Evolutionary conservation across 2,329 filamentous ascomycete genomes (phyloP), one percentile per base, ranked within the genome.

Genomic region (Orbilia ellipsospora): DNA sequence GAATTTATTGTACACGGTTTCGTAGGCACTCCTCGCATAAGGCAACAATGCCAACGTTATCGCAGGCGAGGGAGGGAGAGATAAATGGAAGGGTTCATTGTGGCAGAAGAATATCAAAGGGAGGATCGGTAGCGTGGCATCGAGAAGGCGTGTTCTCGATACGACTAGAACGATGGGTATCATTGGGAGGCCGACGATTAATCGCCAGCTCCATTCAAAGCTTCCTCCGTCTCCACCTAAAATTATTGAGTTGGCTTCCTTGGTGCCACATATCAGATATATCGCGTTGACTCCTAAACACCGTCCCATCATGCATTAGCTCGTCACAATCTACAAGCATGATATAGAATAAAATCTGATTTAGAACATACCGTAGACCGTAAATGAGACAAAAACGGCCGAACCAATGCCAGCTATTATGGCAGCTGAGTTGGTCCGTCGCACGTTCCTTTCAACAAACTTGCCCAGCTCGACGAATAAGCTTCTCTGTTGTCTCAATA

Each of bases 401-500:
- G 62, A 72, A 8, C 67, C 23, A 2, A 77, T 82, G 20, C 85
- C 82, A 18, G 88, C 81, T 15, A 91, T 86, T 52, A 89, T 86
- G 1, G 90, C 85, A 4, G 95, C 88, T 3, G 94, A 81, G 20
- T 90, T 85, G 10, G 92, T 84, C 40, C 81, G 86, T 77, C 83
- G 88, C 81, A 85, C 89, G 82, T 83, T 80, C 44, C 84, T 83
- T 79, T 90, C 86, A 8, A 92, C 77, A 15, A 84, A 81, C 60
- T 90, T 88, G 75, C 90, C 87, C 0, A 90, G 80, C 63, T 90
- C 87, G 28, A 98, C 88, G 20, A 95, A 83, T 20, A 88, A 84
- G 80, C 94, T 93, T 80, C 87, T 88, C 13, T 92, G 91, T 57
- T 94, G 89, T 60, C 90, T 87, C 28, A 98, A 85, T 62, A 87